Conservation (phyloP, 768 basidiomycete genomes). For the Auriscalpium vulgare region DNA sequence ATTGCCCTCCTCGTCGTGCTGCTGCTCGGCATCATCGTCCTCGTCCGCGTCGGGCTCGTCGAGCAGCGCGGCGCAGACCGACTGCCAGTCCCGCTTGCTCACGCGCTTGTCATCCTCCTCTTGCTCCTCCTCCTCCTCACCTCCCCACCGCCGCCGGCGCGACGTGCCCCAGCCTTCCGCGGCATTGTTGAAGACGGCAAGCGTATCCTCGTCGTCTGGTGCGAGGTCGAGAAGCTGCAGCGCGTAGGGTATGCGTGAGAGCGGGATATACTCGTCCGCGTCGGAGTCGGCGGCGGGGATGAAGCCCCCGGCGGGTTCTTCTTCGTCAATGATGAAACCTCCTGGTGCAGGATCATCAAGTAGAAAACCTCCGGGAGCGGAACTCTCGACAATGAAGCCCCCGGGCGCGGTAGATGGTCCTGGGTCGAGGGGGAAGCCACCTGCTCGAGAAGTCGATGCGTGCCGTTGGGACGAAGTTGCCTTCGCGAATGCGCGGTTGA, state of each 20-base stretch:
- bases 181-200: conserved; percentile 68
- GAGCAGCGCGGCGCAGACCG: conserved; percentile 71
- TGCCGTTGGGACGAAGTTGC: not conserved
- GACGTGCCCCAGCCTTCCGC: conserved; percentile 53
- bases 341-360: conserved; percentile 13
- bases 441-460: not conserved
- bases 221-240: conserved; percentile 53
- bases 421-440: not conserved
- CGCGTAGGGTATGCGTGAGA: conserved; percentile 52
- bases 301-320: conserved; percentile 21
- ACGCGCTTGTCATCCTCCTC: conserved; percentile 30
- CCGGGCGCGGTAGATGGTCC: not conserved
- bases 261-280: conserved; percentile 31
- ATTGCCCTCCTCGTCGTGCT: conserved; percentile 20
- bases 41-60: conserved; percentile 22
- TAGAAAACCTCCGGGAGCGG: not conserved
- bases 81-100: conserved; percentile 65
- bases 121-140: conserved; percentile 9
- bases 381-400: not conserved
- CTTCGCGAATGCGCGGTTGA: not conserved
- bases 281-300: conserved; percentile 16
- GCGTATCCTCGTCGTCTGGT: conserved; percentile 59
- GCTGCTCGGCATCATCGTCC: conserved; percentile 19
- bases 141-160: conserved; percentile 17
- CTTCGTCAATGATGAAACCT: conserved; percentile 28